Conservation (phyloP, 116 monocot genomes). For the Iris pallida region DNA sequence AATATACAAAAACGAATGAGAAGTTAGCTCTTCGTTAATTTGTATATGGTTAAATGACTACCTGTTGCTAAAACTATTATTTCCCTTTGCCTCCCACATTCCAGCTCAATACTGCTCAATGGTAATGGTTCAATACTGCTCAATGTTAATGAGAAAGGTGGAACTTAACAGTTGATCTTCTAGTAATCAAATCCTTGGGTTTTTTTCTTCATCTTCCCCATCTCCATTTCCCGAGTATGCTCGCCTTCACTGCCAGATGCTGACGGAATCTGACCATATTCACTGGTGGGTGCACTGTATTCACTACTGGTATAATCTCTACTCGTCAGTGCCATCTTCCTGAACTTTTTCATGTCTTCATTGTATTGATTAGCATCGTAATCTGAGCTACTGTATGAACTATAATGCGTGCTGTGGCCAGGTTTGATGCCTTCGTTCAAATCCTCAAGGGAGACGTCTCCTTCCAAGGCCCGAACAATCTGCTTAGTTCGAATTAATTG, state of each 20-base stretch:
- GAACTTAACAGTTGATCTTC: constrained; percentile 4
- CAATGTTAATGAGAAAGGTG: not conserved
- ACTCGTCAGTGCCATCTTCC: constrained; percentile 48
- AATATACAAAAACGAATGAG: too few relatives aligned
- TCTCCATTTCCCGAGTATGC: constrained; percentile 30
- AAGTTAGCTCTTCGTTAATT: too few relatives aligned
- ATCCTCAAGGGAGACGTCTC: constrained; percentile 67
- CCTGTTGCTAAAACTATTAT: too few relatives aligned
- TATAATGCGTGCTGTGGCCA: constrained; percentile 52
- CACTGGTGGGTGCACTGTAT: constrained; percentile 52
- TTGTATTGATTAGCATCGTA: constrained; percentile 37
- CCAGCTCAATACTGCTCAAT: too few relatives aligned
- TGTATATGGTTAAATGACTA: too few relatives aligned
- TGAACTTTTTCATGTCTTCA: constrained; percentile 50
- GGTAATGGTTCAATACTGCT: too few relatives aligned
- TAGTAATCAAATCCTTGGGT: constrained; percentile 2
- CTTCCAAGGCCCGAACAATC: constrained; percentile 79
- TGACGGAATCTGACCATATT: constrained; percentile 49
- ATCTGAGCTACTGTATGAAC: constrained; percentile 37
- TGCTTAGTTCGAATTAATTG: constrained; percentile 19
- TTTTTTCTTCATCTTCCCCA: constrained; percentile 20
- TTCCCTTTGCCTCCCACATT: too few relatives aligned
- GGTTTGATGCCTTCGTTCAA: constrained; percentile 69
- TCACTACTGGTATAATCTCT: constrained; percentile 43
- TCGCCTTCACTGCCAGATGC: constrained; percentile 47